Evolutionary conservation across 2,329 filamentous ascomycete genomes (phyloP), one percentile per base, ranked within the genome.

Genomic region (Ophiostoma pallidulum): DNA sequence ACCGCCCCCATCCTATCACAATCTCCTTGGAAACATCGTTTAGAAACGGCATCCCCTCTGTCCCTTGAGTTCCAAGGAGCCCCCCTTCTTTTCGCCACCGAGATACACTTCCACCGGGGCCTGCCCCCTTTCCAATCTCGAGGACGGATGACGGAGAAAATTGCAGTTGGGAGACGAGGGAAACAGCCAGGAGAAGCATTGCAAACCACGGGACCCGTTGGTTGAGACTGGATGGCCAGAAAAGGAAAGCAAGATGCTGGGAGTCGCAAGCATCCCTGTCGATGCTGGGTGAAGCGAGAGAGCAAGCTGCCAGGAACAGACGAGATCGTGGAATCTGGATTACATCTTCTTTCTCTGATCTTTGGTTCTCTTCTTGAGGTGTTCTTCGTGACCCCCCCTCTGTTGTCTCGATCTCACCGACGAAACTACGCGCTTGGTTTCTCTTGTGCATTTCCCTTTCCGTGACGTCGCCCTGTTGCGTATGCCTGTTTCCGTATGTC

Each of bases 161-260:
- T 28, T 28, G 24, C 24, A 5, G 24, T 28, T 28, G 24, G 24
- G 24, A 28, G 24, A 28, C 24, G 24, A 28, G 10, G 10, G 24
- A 10, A 28, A 20, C 20, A 55, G 45, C 51, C 56, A 60, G 41
- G 56, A 59, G 53, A 16, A 33, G 14, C 31, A 33, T 33, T 13
- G 7, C 31, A 33, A 33, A 33, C 31, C 7, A 13, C 6, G 14
- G 31, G 31, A 6, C 14, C 14, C 12, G 10, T 10, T 28, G n/a
- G n/a, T n/a, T n/a, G n/a, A n/a, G n/a, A n/a, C n/a, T n/a, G n/a
- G n/a, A n/a, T n/a, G n/a, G n/a, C n/a, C n/a, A n/a, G n/a, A n/a
- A n/a, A n/a, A n/a, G n/a, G n/a, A n/a, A n/a, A n/a, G n/a, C n/a
- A n/a, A n/a, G n/a, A n/a, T n/a, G n/a, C n/a, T n/a, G n/a, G n/a